These are phyloP conservation scores for Whalleya microplaca DNA, from an alignment of 2,329 filamentous ascomycete species.

Conservation along the genomic window DNA sequence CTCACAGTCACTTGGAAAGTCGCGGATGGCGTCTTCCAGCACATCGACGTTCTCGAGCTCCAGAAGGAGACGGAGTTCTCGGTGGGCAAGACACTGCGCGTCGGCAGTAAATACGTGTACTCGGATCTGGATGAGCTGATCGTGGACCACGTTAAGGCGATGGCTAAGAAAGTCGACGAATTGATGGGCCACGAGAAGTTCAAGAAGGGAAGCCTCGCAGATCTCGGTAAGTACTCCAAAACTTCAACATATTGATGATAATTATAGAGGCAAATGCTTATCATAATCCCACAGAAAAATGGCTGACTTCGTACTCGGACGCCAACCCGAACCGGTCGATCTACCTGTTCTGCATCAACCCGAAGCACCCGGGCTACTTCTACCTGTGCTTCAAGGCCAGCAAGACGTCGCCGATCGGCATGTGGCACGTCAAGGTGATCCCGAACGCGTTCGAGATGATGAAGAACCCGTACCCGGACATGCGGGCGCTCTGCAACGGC, in stretches of 20 bases:
- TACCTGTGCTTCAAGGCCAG: constrained; percentile 95
- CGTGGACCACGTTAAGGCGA: constrained; percentile 94
- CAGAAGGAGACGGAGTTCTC: constrained; percentile 98
- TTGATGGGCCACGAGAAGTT: constrained; percentile 95
- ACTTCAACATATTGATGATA: not conserved
- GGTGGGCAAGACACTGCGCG: constrained; percentile 81
- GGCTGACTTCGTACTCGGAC: constrained; percentile 93
- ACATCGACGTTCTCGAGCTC: constrained; percentile 94
- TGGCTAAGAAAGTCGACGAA: constrained; percentile 97
- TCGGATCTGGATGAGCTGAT: constrained; percentile 97
- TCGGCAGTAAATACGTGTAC: constrained; percentile 88
- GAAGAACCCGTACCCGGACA: constrained; percentile 88
- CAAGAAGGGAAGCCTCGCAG: constrained; percentile 76
- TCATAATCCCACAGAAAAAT: constrained; percentile 73
- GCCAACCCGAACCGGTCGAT: constrained; percentile 93
- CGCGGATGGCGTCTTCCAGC: constrained; percentile 92
- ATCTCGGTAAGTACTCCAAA: constrained; percentile 74
- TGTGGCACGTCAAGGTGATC: constrained; percentile 86
- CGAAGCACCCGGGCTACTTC: constrained; percentile 92
- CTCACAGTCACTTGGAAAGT: constrained; percentile 98
- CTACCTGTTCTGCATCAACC: constrained; percentile 94
- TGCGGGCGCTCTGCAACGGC: constrained; percentile 93
- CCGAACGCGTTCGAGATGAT: constrained; percentile 92
- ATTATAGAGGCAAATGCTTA: constrained; percentile 23
- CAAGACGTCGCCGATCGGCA: constrained; percentile 70